A percentile compares a stretch with the other conserved stretches of the same genome.
Conservation (phyloP, 192 early-diverging fungal species). For the Polychytrium aggregatum region DNA sequence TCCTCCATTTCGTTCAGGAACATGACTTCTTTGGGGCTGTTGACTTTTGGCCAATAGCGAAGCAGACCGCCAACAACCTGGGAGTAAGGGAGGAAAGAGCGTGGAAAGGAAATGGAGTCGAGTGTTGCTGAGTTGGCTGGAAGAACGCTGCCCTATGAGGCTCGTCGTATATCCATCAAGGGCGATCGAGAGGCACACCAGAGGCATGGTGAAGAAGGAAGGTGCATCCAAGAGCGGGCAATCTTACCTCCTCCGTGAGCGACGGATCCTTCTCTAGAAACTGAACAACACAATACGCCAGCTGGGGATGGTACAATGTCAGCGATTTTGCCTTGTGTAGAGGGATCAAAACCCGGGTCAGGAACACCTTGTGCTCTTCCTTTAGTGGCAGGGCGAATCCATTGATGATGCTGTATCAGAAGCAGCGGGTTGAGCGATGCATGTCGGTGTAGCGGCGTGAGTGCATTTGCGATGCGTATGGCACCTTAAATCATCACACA, state of each 20-base stretch:
- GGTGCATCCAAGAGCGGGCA: not conserved
- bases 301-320: constrained; percentile 90
- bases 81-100: too few species aligned
- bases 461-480: too few species aligned
- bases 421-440: too few species aligned
- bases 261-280: constrained; percentile 96
- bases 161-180: too few species aligned
- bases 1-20: constrained; percentile 98
- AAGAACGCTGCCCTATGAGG: too few species aligned
- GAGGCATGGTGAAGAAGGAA: too few species aligned
- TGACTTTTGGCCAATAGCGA: constrained; percentile 98
- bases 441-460: too few species aligned
- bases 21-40: constrained; percentile 99
- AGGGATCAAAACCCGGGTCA: constrained; percentile 85
- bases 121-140: too few species aligned
- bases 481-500: too few species aligned
- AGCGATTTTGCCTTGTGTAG: constrained; percentile 94
- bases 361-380: constrained; percentile 96
- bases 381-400: constrained; percentile 98
- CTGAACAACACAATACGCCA: constrained; percentile 97
- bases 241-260: constrained; percentile 73
- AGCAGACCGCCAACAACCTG: constrained; percentile 79
- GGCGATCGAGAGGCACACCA: too few species aligned
- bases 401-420: constrained; percentile 89
- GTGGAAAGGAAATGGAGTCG: too few species aligned